Evolutionary conservation across 148 eudicot species (phyloP), one percentile per base, ranked within the genome.

Genomic region (Bassia scoparia): DNA sequence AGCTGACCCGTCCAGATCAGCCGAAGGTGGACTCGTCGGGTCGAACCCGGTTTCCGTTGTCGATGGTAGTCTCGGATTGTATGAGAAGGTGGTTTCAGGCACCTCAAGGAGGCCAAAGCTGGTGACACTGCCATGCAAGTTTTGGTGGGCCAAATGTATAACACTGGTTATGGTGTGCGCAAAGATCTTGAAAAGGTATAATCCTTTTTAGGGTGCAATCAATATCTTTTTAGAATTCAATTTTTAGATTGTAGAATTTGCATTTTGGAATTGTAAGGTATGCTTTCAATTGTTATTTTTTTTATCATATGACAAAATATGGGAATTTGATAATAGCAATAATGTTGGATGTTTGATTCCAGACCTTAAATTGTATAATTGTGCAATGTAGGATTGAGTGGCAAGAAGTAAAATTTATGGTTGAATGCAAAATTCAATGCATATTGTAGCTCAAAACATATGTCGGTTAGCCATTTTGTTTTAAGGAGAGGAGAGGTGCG

Each of bases 81-180:
- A 90, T 84, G 53, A 77, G 58, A 74, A 79, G 97, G 72, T 91
- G 97, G 97, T 91, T 91, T 58, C 81, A 79, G 92, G 87, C 61
- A 85, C 92, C 87, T 91, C n/a, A 85, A 82, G 84, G 94, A 89
- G 87, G 97, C 97, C 7, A 84, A 77, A 68, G 73, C 85, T 53
- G 97, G 97, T 53, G 94, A 91, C 60, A 59, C 61, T 59, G 73
- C 74, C 16, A 89, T 91, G 97, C 93, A 89, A 77, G 80, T 91
- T 50, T 84, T 91, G 80, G 90, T 89, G 52, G 90, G 86, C 65
- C 97, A 91, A 87, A 91, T 91, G 97, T 91, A 91, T 78, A 71
- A 63, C 41, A 79, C 81, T 76, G 97, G 97, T 26, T 91, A 89
- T 86, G 97, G 97, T 37, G 85, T 87, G 20, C 61, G 76, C 24